These are phyloP conservation scores for Volvox carteri DNA, from an alignment of 163 green algal genomes.

Conservation along the genomic window DNA sequence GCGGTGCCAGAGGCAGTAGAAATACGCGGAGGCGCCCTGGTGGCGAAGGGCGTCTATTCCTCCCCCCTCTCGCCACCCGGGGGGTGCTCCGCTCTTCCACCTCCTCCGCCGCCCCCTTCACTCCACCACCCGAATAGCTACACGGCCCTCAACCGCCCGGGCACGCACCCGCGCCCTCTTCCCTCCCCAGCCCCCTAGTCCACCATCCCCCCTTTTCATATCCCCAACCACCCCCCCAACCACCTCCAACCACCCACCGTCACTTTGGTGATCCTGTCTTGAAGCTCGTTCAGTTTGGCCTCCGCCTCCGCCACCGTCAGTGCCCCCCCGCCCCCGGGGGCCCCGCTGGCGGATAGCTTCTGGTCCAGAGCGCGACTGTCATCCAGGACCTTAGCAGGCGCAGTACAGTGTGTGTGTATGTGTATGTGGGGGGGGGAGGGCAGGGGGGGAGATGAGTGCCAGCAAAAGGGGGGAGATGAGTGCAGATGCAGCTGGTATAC, in stretches of 20 bases:
- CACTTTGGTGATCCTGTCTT: conserved; percentile 6
- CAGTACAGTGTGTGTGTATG: not conserved
- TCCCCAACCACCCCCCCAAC: not conserved
- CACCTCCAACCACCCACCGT: not conserved
- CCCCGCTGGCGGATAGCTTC: conserved; percentile 39
- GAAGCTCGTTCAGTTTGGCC: conserved; percentile 20
- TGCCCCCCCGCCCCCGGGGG: conserved; percentile 1
- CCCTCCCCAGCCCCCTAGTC: too few relatives aligned
- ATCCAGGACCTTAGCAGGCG: conserved; percentile 20
- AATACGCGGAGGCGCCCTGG: too few relatives aligned
- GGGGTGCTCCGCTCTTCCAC: too few relatives aligned
- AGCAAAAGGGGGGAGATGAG: too few relatives aligned
- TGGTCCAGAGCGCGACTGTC: conserved; percentile 49
- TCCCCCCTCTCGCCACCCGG: too few relatives aligned
- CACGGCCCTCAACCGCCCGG: too few relatives aligned
- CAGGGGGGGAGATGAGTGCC: not conserved
- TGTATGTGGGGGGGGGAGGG: not conserved
- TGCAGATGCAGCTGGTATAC: too few relatives aligned
- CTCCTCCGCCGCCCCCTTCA: too few relatives aligned
- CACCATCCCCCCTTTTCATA: not conserved
- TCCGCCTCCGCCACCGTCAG: conserved; percentile 36
- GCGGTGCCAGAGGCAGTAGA: too few relatives aligned
- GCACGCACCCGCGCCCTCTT: not conserved
- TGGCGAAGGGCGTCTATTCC: too few relatives aligned
- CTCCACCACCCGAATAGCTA: too few relatives aligned